These are phyloP conservation scores for Teunomyces tritomae DNA, from an alignment of 805 yeast genomes.

Conservation along the genomic window DNA sequence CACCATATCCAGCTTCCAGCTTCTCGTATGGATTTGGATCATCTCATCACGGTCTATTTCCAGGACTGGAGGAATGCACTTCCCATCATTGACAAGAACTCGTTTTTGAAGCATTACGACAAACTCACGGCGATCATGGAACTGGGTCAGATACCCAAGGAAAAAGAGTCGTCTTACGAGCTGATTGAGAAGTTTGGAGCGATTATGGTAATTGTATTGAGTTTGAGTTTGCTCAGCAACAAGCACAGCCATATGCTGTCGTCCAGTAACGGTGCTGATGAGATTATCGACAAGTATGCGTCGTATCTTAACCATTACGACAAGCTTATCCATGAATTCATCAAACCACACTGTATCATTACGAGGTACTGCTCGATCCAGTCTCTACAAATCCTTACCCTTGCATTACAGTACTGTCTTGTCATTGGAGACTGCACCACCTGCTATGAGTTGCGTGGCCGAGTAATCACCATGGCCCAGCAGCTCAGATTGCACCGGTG, in stretches of 20 bases:
- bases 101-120: constrained; percentile 62
- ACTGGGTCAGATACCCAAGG: constrained; percentile 8
- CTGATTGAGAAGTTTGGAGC: constrained; percentile 58
- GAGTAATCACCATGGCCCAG: constrained; percentile 78
- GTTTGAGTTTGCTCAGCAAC: constrained; percentile 47
- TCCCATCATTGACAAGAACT: constrained; percentile 67
- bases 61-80: constrained; percentile 72
- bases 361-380: constrained; percentile 62
- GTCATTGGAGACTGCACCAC: constrained; percentile 72
- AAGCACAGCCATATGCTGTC: constrained; percentile 26
- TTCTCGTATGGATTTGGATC: constrained; percentile 61
- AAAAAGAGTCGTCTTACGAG: constrained; percentile 18
- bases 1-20: constrained; percentile 37
- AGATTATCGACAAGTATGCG: constrained; percentile 17
- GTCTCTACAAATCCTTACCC: constrained; percentile 64
- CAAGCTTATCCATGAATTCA: constrained; percentile 58
- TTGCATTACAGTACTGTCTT: constrained; percentile 69
- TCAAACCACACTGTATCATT: constrained; percentile 54
- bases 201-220: constrained; percentile 44
- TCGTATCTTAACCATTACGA: constrained; percentile 49
- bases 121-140: constrained; percentile 48
- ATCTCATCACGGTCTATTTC: constrained; percentile 64
- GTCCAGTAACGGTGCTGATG: constrained; percentile 8
- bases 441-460: constrained; percentile 72
- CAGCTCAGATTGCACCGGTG: constrained; percentile 82